A percentile compares a stretch with the other conserved stretches of the same genome.
These are phyloP conservation scores for Bipolaris bicolor DNA, from an alignment of 2,329 filamentous ascomycete species.

Conservation along the genomic window DNA sequence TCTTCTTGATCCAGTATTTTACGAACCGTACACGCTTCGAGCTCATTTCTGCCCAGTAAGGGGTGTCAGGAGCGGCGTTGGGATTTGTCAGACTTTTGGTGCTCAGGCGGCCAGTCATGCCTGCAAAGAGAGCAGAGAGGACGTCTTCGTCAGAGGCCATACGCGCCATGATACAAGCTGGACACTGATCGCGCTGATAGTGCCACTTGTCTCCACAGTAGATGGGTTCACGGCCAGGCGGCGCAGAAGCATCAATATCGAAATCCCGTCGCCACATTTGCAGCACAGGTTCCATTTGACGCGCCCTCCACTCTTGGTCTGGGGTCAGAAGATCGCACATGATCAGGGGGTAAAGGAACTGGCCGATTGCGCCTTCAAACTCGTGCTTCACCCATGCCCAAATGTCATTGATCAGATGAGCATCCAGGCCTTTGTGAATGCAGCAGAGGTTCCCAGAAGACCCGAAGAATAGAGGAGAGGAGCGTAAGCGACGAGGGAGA, in stretches of 20 bases:
- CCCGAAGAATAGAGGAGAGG: constrained; percentile 18
- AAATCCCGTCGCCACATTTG: constrained; percentile 36
- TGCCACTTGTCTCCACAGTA: constrained; percentile 23
- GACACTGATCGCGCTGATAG: constrained; percentile 32
- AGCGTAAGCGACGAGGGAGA: constrained; percentile 33
- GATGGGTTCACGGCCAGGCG: constrained; percentile 26
- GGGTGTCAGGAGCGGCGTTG: constrained; percentile 7
- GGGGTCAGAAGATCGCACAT: constrained; percentile 23
- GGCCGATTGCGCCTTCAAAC: constrained; percentile 30
- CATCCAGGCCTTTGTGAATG: constrained; percentile 32
- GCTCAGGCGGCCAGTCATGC: constrained; percentile 31
- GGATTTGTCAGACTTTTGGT: background rate
- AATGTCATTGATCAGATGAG: constrained; percentile 27
- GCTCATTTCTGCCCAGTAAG: constrained; percentile 17
- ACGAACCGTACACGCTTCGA: constrained; percentile 33
- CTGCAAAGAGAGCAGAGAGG: constrained; percentile 34
- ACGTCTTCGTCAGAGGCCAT: constrained; percentile 34
- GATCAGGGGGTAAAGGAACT: constrained; percentile 36
- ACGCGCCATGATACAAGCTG: constrained; percentile 40
- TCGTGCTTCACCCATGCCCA: constrained; percentile 34
- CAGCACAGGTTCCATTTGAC: constrained; percentile 39
- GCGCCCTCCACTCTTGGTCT: constrained; percentile 22
- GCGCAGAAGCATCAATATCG: constrained; percentile 18
- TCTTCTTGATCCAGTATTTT: constrained; percentile 32
- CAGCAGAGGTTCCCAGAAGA: constrained; percentile 26